Conservation (phyloP, 441 rosid species). For the Melianthus villosus region DNA sequence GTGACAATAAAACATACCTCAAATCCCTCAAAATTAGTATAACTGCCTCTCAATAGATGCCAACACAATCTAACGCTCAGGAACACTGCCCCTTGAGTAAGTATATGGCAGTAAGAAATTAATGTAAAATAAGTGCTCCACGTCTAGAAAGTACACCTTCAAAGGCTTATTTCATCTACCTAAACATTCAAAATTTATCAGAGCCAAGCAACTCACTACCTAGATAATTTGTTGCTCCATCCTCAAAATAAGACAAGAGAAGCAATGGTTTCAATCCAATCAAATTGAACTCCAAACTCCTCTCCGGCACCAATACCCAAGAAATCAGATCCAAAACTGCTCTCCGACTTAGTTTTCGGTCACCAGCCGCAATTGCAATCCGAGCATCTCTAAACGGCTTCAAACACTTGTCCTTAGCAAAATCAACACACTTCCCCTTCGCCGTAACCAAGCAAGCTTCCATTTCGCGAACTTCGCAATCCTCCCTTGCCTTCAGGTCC, state of each 20-base stretch:
- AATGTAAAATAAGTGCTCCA: too few relatives aligned
- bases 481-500: conserved; percentile 8
- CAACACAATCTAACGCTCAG: too few relatives aligned
- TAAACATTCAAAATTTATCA: too few relatives aligned
- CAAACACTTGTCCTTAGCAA: conserved; percentile 7
- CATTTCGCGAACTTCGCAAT: conserved; percentile 12
- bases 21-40: too few relatives aligned
- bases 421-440: conserved; percentile 5
- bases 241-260: conserved; percentile 4
- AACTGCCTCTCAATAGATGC: too few relatives aligned
- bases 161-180: too few relatives aligned
- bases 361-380: conserved; percentile 1
- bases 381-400: conserved; percentile 7
- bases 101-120: too few relatives aligned
- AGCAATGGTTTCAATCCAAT: background rate
- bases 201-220: conserved; percentile 7
- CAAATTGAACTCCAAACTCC: background rate
- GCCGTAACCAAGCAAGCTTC: conserved; percentile 4
- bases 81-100: too few relatives aligned
- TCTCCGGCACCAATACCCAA: conserved; percentile 1
- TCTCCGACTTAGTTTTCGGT: background rate
- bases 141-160: too few relatives aligned
- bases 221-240: conserved; percentile 3
- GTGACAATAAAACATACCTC: too few relatives aligned
- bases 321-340: conserved; percentile 6